These are phyloP conservation scores for Trifolium subterraneum DNA, from an alignment of 306 rosid genomes.

Conservation along the genomic window DNA sequence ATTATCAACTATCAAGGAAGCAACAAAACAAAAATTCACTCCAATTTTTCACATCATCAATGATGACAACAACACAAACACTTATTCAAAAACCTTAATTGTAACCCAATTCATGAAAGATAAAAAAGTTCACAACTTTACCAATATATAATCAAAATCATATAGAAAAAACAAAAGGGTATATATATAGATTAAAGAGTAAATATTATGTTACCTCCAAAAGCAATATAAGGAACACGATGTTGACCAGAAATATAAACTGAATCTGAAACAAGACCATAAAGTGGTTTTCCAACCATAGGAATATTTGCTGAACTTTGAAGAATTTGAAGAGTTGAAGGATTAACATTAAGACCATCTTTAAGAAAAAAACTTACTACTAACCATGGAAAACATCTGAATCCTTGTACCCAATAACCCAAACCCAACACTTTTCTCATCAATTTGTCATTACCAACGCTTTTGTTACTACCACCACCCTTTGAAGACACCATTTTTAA, in stretches of 20 bases:
- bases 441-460: slow-evolving; percentile 39
- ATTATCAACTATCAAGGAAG: slow-evolving; percentile 6
- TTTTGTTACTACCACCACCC: background rate
- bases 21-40: background rate
- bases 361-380: slow-evolving; percentile 84
- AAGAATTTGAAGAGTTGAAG: slow-evolving; percentile 83
- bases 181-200: background rate
- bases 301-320: slow-evolving; percentile 88
- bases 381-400: slow-evolving; percentile 91
- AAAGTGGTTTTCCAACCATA: slow-evolving; percentile 90
- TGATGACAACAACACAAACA: background rate
- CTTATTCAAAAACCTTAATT: background rate
- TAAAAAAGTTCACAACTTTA: background rate
- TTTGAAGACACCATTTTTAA: slow-evolving; percentile 47
- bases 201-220: slow-evolving; percentile 60
- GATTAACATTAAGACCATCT: slow-evolving; percentile 75
- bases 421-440: slow-evolving; percentile 65
- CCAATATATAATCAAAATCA: background rate
- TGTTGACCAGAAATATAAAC: slow-evolving; percentile 74
- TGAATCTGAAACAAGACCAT: slow-evolving; percentile 82
- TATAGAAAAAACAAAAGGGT: slow-evolving; percentile 23
- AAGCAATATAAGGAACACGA: slow-evolving; percentile 85
- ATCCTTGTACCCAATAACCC: slow-evolving; percentile 91
- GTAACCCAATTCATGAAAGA: slow-evolving; percentile 6
- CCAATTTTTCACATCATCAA: background rate